phyloP scores from a whole-genome alignment of 2,329 filamentous ascomycete genomes.

The Fusarium sp. region DNA sequence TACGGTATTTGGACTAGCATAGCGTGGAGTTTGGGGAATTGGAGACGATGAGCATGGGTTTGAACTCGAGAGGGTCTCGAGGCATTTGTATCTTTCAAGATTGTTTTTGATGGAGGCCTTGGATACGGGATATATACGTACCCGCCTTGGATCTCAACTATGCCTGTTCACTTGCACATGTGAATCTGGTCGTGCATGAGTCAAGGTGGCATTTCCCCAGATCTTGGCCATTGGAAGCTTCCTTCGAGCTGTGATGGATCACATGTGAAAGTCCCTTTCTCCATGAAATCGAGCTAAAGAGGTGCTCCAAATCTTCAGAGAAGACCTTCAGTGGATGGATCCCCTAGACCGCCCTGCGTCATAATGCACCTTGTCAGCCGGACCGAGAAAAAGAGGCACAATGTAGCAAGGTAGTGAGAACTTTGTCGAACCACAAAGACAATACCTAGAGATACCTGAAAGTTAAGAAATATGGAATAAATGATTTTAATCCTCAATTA shows the following conservation, averaged over 20 bases:
- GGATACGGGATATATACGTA: conserved; percentile 10
- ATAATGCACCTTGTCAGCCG: conserved; percentile 15
- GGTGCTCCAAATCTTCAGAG: conserved; percentile 11
- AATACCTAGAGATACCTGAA: no score
- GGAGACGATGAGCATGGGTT: conserved; percentile 7
- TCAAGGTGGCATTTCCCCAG: conserved; percentile 34
- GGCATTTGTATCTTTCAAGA: neutral
- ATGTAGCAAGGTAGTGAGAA: no score
- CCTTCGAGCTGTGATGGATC: conserved; percentile 21
- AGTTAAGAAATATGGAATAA: no score
- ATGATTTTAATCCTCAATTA: no score
- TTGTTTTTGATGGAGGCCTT: neutral
- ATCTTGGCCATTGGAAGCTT: conserved; percentile 24
- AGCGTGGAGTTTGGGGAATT: conserved; percentile 21
- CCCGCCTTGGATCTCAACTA: neutral
- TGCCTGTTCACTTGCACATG: conserved; percentile 10
- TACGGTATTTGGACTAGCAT: conserved; percentile 20
- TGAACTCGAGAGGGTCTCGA: conserved; percentile 1
- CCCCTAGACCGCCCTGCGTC: conserved; percentile 27
- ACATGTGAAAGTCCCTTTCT: conserved; percentile 31
- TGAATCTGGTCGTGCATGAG: conserved; percentile 9
- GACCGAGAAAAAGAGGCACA: no score
- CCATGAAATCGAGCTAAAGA: neutral
- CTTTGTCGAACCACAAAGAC: no score
- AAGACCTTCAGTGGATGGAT: conserved; percentile 13